Base-by-base conservation (phyloP, 139 green algal species). In the Tetradesmus obliquus region DNA sequence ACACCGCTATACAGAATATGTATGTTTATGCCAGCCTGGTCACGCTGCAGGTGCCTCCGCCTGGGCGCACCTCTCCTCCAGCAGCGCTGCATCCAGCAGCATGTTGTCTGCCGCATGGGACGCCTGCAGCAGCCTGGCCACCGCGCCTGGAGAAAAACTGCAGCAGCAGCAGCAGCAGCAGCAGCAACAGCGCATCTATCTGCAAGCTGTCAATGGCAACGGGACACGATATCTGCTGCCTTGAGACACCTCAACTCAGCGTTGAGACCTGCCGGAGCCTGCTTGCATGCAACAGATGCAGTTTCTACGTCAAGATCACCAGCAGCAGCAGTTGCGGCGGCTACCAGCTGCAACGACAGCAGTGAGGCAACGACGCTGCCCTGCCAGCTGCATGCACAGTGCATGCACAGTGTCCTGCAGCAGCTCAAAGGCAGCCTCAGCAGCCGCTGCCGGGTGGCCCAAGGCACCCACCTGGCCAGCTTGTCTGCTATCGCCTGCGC, bases 391-490 rank as follows among this genome's bases (percentile, higher is more conserved):
- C 20, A 72, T 72, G 60, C 60, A 72, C 60, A 10, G 60, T 72
- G 60, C 10, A 72, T 72, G 60, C 13, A 82, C 32, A 45, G 32
- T 45, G 32, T 45, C 32, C 74, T 54, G 32, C 74, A 82, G 74
- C 74, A 82, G 22, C 2, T 82, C 9, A 20, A 82, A 51, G 74
- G 3, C 1, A 32, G 19, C 32, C 32, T 54, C 3, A 82, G 17
- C 20, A 7, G 74, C 74, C 13, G 74, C 20, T 82, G 45, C 45
- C 17, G 15, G 15, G 74, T 53, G 74, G 22, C 45, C 2, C 74
- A 82, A 1, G n/a, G n/a, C n/a, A 8, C 88, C n/a, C 76, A 91
- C 88, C 88, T 87, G n/a, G 88, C 88, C 32, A 91, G 45, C 79
- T 87, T 91, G 55, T 60, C 57, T 51, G 88, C 88, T 9, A 91